A percentile compares a stretch with the other conserved stretches of the same genome.
Evolutionary conservation across 495 filamentous ascomycete genomes (phyloP).

Genomic region (Penicillium longicatenatum): DNA sequence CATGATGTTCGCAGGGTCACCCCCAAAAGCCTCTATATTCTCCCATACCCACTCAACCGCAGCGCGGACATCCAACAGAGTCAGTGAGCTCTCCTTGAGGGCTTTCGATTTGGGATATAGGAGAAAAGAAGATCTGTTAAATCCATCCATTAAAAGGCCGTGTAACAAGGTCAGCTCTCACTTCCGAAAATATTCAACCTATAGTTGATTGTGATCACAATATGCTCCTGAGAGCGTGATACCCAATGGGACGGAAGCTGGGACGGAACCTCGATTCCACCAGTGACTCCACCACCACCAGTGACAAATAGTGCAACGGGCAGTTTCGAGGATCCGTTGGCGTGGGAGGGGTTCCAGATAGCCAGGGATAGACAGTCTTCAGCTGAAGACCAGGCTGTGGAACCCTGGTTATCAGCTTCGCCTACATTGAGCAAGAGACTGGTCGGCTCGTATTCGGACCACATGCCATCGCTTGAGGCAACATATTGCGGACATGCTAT

Average conservation of each 20-base stretch:
- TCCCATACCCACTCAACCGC: slow-evolving; percentile 57
- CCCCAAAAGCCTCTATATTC: slow-evolving; percentile 59
- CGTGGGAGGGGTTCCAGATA: slow-evolving; percentile 20
- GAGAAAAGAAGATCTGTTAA: too few relatives aligned
- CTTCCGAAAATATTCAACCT: slow-evolving; percentile 26
- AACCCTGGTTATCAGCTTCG: slow-evolving; percentile 13
- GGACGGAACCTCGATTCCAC: slow-evolving; percentile 46
- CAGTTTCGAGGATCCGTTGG: slow-evolving; percentile 7
- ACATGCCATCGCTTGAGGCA: slow-evolving; percentile 5
- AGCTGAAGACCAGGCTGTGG: slow-evolving; percentile 18
- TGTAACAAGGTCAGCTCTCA: slow-evolving; percentile 1
- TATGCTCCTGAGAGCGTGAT: slow-evolving; percentile 47
- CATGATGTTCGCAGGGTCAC: slow-evolving; percentile 52
- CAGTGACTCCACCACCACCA: slow-evolving; percentile 18
- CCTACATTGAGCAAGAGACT: slow-evolving; percentile 14
- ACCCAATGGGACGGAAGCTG: slow-evolving; percentile 49
- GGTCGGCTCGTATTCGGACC: slow-evolving; percentile 14
- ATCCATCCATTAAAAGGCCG: too few relatives aligned
- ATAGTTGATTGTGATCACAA: slow-evolving; percentile 56
- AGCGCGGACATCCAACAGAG: slow-evolving; percentile 61
- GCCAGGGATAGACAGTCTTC: slow-evolving; percentile 24
- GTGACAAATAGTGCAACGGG: slow-evolving; percentile 22
- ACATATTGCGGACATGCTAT: slow-evolving; percentile 20
- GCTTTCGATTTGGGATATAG: slow-evolving; percentile 22
- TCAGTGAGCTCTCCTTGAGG: slow-evolving; percentile 43